These are phyloP conservation scores for Microbotryum saponariae DNA, from an alignment of 1,284 basidiomycete species.

Conservation along the genomic window DNA sequence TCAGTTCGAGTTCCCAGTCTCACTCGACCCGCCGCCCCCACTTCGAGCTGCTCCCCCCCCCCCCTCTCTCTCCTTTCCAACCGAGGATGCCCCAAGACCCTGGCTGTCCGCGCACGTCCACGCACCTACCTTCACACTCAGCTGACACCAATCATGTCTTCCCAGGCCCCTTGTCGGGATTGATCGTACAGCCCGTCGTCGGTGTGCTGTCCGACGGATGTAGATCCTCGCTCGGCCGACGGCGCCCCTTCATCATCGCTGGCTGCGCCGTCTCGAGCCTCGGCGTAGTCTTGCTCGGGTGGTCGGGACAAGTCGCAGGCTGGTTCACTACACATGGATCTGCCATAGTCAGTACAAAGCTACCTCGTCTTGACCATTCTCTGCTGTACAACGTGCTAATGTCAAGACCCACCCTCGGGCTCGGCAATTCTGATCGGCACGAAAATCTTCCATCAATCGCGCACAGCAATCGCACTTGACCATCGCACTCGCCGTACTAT, in stretches of 20 bases:
- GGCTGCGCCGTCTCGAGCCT: constrained; percentile 37
- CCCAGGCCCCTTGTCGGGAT: constrained; percentile 22
- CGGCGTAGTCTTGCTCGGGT: constrained; percentile 39
- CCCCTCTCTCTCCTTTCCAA: neutral
- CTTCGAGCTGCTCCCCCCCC: constrained; percentile 10
- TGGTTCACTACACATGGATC: constrained; percentile 20
- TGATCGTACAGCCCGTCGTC: constrained; percentile 40
- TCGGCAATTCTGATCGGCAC: neutral
- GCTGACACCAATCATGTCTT: neutral
- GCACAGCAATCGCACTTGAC: constrained; percentile 56
- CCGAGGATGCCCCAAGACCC: neutral
- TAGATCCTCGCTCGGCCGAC: constrained; percentile 38
- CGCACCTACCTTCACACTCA: neutral
- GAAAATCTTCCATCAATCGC: neutral
- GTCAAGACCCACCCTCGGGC: neutral
- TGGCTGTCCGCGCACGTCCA: neutral
- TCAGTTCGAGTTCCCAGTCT: constrained; percentile 1
- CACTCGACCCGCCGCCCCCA: neutral
- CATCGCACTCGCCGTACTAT: constrained; percentile 68
- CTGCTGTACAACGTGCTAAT: neutral
- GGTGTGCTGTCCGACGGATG: constrained; percentile 40
- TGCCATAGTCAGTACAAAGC: constrained; percentile 12
- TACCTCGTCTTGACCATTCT: neutral
- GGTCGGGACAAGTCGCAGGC: constrained; percentile 36
- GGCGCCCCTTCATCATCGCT: constrained; percentile 40